phyloP scores from a whole-genome alignment of 164 flowering plant species.

The Chimonanthus salicifolius region DNA sequence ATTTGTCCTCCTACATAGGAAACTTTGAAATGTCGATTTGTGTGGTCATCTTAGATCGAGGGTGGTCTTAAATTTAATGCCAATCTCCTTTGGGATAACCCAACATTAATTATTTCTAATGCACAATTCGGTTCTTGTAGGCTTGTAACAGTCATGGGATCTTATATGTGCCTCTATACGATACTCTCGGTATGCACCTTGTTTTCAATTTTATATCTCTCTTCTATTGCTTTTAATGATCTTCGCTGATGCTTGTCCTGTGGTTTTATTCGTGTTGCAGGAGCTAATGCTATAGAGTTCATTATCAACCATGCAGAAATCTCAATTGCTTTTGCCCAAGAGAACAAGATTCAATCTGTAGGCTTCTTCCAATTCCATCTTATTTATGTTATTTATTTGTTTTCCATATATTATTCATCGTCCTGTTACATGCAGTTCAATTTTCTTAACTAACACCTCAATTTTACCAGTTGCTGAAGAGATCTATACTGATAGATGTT shows the following conservation, averaged over 20 bases:
- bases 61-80: background rate
- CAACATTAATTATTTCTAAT: background rate
- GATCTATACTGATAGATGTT: too few relatives aligned
- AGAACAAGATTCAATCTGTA: slow-evolving; percentile 73
- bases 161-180: slow-evolving; percentile 85
- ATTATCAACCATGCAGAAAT: slow-evolving; percentile 96
- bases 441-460: background rate
- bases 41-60: background rate
- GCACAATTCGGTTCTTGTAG: slow-evolving; percentile 28
- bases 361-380: slow-evolving; percentile 5
- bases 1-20: too few relatives aligned
- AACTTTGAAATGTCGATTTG: background rate
- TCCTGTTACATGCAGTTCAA: background rate
- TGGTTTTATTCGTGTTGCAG: slow-evolving; percentile 32
- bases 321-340: slow-evolving; percentile 79
- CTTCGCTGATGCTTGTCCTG: background rate
- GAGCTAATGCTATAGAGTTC: slow-evolving; percentile 90
- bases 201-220: background rate
- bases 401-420: background rate
- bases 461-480: background rate
- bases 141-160: slow-evolving; percentile 82
- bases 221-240: background rate
- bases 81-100: background rate
- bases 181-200: slow-evolving; percentile 62
- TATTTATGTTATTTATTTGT: background rate